phyloP scores from a whole-genome alignment of 2,329 filamentous ascomycete species.

The Aspergillus tubingensis region DNA sequence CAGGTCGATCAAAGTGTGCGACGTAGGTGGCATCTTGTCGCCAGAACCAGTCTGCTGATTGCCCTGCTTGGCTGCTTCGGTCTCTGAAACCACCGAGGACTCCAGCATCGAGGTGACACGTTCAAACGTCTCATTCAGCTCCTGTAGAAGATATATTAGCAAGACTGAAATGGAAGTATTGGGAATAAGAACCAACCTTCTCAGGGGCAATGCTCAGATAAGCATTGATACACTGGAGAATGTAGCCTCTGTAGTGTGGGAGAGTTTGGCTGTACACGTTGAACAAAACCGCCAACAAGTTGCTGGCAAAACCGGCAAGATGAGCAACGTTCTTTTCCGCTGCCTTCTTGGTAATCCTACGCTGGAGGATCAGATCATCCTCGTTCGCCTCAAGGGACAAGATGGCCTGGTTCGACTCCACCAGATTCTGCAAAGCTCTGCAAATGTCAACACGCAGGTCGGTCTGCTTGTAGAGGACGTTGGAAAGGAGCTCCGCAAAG shows the following conservation, averaged over 20 bases:
- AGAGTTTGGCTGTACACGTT: constrained; percentile 98
- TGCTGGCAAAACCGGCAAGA: constrained; percentile 75
- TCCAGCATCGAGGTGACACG: constrained; percentile 85
- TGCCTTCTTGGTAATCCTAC: constrained; percentile 71
- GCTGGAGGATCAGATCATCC: constrained; percentile 74
- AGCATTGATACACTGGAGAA: constrained; percentile 91
- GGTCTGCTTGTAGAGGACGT: constrained; percentile 88
- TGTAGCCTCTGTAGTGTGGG: constrained; percentile 85
- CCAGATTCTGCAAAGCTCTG: constrained; percentile 77
- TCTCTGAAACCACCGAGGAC: constrained; percentile 63
- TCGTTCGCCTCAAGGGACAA: constrained; percentile 67
- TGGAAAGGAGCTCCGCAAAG: constrained; percentile 88
- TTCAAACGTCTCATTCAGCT: constrained; percentile 85
- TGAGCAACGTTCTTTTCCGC: constrained; percentile 82
- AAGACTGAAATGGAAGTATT: neutral
- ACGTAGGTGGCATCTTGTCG: constrained; percentile 83
- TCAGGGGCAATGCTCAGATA: constrained; percentile 85
- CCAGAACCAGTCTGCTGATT: constrained; percentile 66
- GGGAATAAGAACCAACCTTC: constrained; percentile 38
- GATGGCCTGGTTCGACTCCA: constrained; percentile 89
- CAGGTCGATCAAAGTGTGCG: constrained; percentile 93
- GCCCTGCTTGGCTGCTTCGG: constrained; percentile 64
- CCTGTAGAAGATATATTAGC: constrained; percentile 42
- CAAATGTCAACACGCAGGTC: constrained; percentile 86
- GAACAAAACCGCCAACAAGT: constrained; percentile 94